Conservation (phyloP, 2,329 filamentous ascomycete species). For the Pseudogymnoascus sp. region DNA sequence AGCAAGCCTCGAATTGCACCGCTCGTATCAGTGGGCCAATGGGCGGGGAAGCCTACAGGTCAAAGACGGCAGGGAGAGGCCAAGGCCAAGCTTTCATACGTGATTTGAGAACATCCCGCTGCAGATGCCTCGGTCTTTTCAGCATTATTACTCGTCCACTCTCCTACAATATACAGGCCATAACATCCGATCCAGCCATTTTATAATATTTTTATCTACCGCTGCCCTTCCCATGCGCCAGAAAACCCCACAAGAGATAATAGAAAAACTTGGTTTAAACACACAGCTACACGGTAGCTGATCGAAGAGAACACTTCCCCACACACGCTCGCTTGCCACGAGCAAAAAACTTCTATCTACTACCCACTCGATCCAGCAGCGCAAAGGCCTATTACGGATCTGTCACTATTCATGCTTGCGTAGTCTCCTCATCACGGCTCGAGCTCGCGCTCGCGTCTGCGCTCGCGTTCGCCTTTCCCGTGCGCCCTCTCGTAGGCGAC, state of each 20-base stretch:
- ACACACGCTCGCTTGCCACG: neutral
- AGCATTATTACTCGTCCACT: neutral
- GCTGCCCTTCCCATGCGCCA: neutral
- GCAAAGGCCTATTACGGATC: neutral
- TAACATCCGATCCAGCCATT: neutral
- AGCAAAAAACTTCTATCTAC: neutral
- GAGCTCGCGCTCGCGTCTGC: neutral
- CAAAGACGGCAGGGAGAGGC: neutral
- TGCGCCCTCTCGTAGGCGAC: constrained; percentile 3
- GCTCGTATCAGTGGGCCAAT: neutral
- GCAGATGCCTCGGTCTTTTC: neutral
- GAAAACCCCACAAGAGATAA: neutral
- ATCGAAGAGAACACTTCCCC: neutral
- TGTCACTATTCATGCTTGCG: neutral
- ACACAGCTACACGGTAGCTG: neutral
- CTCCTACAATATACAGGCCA: neutral
- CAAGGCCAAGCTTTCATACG: neutral
- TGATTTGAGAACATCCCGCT: neutral
- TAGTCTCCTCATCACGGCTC: neutral
- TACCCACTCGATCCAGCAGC: neutral
- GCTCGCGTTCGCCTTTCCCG: neutral
- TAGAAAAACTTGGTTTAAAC: neutral
- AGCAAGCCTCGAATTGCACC: neutral
- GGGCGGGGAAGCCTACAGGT: neutral
- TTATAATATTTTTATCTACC: constrained; percentile 8